phyloP scores from a whole-genome alignment of 352 stramenopile species.

The Phytopythium delawarense region DNA sequence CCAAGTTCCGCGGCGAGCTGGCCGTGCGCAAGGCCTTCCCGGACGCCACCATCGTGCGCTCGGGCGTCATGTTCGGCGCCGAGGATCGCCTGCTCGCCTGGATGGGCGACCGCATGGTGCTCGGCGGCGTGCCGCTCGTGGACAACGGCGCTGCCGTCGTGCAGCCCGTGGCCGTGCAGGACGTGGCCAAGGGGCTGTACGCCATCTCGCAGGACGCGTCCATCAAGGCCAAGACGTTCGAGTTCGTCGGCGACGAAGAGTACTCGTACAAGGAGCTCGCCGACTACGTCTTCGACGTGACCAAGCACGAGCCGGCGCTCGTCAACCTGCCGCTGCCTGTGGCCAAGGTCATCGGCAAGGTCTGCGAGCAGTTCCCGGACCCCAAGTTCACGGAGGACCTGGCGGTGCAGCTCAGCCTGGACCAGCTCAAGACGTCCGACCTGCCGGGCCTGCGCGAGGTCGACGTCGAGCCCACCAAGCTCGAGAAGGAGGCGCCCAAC shows the following conservation, averaged over 20 bases:
- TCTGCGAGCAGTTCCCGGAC: slow-evolving; percentile 80
- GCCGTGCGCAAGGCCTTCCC: slow-evolving; percentile 92
- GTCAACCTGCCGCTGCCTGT: slow-evolving; percentile 80
- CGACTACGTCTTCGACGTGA: slow-evolving; percentile 94
- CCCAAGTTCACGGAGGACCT: slow-evolving; percentile 80
- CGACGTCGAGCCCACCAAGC: slow-evolving; percentile 85
- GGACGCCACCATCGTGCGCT: slow-evolving; percentile 94
- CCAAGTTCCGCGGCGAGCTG: slow-evolving; percentile 84
- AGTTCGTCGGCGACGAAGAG: slow-evolving; percentile 95
- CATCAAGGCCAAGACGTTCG: slow-evolving; percentile 92
- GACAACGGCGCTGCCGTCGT: slow-evolving; percentile 91
- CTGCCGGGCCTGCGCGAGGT: slow-evolving; percentile 76
- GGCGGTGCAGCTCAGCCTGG: slow-evolving; percentile 68
- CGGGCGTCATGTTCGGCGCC: slow-evolving; percentile 92
- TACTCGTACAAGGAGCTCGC: slow-evolving; percentile 97
- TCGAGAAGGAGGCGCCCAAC: slow-evolving; percentile 94
- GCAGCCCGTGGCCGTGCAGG: slow-evolving; percentile 90
- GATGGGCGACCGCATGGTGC: slow-evolving; percentile 70
- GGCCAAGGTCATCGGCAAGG: slow-evolving; percentile 73
- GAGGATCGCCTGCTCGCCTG: slow-evolving; percentile 96
- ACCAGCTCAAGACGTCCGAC: slow-evolving; percentile 82
- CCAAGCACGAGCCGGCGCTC: slow-evolving; percentile 65
- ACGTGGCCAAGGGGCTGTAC: slow-evolving; percentile 81
- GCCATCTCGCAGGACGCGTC: slow-evolving; percentile 69
- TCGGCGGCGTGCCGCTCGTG: slow-evolving; percentile 87